These are phyloP conservation scores for Blastobotrys elegans DNA, from an alignment of 1,139 yeast genomes.

Conservation along the genomic window DNA sequence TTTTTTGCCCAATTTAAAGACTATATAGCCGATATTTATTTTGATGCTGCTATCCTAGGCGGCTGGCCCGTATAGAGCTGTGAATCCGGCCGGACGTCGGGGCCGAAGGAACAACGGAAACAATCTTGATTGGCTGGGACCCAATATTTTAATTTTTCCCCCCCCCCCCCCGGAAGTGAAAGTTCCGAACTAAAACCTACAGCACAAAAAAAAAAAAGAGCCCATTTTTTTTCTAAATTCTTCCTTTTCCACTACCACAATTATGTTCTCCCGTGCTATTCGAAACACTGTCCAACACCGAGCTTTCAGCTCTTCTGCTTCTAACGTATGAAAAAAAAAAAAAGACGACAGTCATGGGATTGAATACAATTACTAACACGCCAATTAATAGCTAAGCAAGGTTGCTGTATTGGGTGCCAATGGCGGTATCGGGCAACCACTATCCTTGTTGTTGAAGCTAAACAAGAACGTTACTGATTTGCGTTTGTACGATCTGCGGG, in stretches of 20 bases:
- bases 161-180: too few relatives aligned
- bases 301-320: constrained; percentile 62
- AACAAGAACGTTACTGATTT: constrained; percentile 55
- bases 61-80: too few relatives aligned
- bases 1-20: too few relatives aligned
- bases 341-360: too few relatives aligned
- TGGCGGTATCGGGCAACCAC: constrained; percentile 81
- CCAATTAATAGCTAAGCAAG: constrained; percentile 19
- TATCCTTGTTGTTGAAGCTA: constrained; percentile 75
- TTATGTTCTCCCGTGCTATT: constrained; percentile 18
- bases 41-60: too few relatives aligned
- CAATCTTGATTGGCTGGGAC: too few relatives aligned
- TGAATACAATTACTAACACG: not conserved
- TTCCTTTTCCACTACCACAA: not conserved
- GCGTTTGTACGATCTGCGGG: constrained; percentile 82
- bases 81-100: too few relatives aligned
- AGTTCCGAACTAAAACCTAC: too few relatives aligned
- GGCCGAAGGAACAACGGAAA: too few relatives aligned
- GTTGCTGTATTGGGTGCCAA: constrained; percentile 41
- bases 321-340: constrained; percentile 32
- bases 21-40: too few relatives aligned
- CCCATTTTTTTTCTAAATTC: not conserved
- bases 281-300: constrained; percentile 37
- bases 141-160: too few relatives aligned
- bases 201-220: too few relatives aligned